phyloP scores from a whole-genome alignment of 805 yeast species.

The Hyphopichia homilentoma region DNA sequence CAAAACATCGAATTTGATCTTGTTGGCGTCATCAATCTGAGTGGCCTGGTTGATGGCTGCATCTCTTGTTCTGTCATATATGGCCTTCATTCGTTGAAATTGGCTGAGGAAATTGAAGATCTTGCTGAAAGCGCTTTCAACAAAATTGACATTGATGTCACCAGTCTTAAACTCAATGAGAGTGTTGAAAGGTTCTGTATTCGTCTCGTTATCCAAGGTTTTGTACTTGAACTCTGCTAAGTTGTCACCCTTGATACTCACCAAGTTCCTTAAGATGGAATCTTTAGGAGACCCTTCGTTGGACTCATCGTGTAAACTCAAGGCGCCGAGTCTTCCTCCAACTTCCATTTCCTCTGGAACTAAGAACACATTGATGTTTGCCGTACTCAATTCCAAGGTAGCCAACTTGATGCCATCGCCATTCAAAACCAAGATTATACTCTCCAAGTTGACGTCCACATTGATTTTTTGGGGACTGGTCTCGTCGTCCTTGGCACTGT shows the following conservation, averaged over 20 bases:
- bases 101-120: slow-evolving; percentile 65
- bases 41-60: slow-evolving; percentile 83
- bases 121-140: slow-evolving; percentile 73
- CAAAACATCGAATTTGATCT: slow-evolving; percentile 66
- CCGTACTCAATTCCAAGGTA: slow-evolving; percentile 70
- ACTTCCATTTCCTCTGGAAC: slow-evolving; percentile 78
- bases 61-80: slow-evolving; percentile 87
- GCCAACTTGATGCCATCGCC: slow-evolving; percentile 84
- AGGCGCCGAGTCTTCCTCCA: slow-evolving; percentile 68
- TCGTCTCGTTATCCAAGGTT: slow-evolving; percentile 59
- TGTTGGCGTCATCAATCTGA: slow-evolving; percentile 53
- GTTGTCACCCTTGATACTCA: slow-evolving; percentile 77
- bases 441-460: slow-evolving; percentile 63
- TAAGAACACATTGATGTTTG: slow-evolving; percentile 60
- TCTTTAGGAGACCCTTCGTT: slow-evolving; percentile 58
- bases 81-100: slow-evolving; percentile 78
- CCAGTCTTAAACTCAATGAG: slow-evolving; percentile 65
- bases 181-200: slow-evolving; percentile 50
- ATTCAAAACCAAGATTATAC: slow-evolving; percentile 70
- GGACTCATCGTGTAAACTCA: slow-evolving; percentile 73
- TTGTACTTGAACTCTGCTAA: slow-evolving; percentile 82
- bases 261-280: slow-evolving; percentile 58
- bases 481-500: slow-evolving; percentile 51
- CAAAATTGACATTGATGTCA: slow-evolving; percentile 69
- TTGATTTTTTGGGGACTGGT: slow-evolving; percentile 72